Base-by-base conservation (phyloP, 2,329 filamentous ascomycete species). In the Alternaria gaisen region DNA sequence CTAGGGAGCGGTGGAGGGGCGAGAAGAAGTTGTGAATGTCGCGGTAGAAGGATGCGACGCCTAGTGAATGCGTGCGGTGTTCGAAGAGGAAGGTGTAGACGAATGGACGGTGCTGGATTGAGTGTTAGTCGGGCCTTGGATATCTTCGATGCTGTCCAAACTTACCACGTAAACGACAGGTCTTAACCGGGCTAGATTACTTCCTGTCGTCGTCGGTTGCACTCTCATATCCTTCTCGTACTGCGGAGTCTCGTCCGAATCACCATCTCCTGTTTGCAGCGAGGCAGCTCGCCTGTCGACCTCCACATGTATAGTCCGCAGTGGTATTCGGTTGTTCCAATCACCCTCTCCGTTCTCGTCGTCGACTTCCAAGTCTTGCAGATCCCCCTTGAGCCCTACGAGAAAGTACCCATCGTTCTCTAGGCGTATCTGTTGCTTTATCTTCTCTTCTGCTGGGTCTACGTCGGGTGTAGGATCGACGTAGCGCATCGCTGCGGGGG, bases 11-110 rank as follows among this genome's bases (percentile, higher is more conserved):
- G 63, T 84, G 80, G 1, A 84, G 77, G 0, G 83, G 81, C 3
- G 74, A 74, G 60, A 88, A 72, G 73, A 85, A 86, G 22, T 79
- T 81, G 64, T 87, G 83, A 4, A 88, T 69, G 56, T 83, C 79
- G 51, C 77, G 78, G 71, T 84, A 84, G 71, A 84, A 83, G 11
- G 74, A 72, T 3, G 78, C 68, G 8, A 82, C 75, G 36, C 70
- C 74, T 18, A 85, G 73, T 2, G 87, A 86, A 55, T 86, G 83
- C 7, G 90, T 89, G 47, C 83, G 83, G 42, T 85, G 80, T 48
- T 85, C 80, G 76, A 94, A 94, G 4, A 95, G 81, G 62, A 95
- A 90, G 1, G 89, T 86, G 74, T 91, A 94, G 48, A 94, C 86
- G 77, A 94, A 94, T 0, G 92, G 92, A 24, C 85, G 86, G 74